Percentiles rank a stretch among this genome's conserved stretches.
Evolutionary conservation across 371 early-diverging fungal genomes (phyloP).

Genomic region (Actinomortierella wolfii): DNA sequence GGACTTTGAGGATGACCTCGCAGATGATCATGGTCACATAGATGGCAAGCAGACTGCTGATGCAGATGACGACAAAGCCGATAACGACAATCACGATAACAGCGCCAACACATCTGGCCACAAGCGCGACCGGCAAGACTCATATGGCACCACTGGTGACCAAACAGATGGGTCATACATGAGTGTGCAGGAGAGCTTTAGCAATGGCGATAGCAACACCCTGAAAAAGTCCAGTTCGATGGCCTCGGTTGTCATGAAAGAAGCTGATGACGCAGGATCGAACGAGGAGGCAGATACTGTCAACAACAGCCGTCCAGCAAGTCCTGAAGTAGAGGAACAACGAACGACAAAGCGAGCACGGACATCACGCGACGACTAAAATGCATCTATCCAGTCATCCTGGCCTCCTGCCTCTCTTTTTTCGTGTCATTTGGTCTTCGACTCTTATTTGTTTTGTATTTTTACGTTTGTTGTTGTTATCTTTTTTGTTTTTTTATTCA

Average conservation of each 20-base stretch:
- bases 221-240: slow-evolving; percentile 3
- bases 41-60: neutral
- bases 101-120: neutral
- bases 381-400: neutral
- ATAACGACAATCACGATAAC: neutral
- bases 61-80: neutral
- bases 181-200: slow-evolving; percentile 37
- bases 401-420: neutral
- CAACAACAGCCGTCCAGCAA: neutral
- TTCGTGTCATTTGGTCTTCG: neutral
- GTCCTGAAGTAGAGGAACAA: neutral
- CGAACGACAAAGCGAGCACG: slow-evolving; percentile 1
- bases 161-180: slow-evolving; percentile 38
- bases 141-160: slow-evolving; percentile 10
- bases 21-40: slow-evolving; percentile 1
- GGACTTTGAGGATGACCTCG: slow-evolving; percentile 12
- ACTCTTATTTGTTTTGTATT: neutral
- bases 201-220: neutral
- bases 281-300: neutral
- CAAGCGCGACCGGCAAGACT: too few species aligned
- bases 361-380: neutral
- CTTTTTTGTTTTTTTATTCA: neutral
- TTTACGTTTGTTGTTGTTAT: slow-evolving; percentile 1
- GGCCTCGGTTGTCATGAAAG: neutral
- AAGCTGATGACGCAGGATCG: neutral